A percentile compares a stretch with the other conserved stretches of the same genome.
phyloP scores from a whole-genome alignment of 495 filamentous ascomycete species.

The Podospora fimiseda region DNA sequence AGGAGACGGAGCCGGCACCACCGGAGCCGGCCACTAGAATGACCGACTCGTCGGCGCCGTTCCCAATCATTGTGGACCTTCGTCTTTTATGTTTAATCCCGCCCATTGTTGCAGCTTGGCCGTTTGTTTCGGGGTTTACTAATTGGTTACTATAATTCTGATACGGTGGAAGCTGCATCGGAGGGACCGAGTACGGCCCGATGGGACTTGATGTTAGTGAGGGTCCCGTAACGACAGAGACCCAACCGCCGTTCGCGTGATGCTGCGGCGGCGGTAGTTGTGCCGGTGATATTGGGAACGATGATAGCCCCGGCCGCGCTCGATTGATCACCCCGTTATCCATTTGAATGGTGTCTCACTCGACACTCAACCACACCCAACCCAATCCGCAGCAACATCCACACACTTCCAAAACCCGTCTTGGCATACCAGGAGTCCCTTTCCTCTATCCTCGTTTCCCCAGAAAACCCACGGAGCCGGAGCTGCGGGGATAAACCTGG shows the following conservation, averaged over 20 bases:
- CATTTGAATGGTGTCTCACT: too few species aligned
- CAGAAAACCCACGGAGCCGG: neutral
- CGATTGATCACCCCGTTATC: neutral
- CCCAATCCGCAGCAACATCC: too few species aligned
- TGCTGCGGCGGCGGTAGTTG: neutral
- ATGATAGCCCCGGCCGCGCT: neutral
- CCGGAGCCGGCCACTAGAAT: constrained; percentile 6
- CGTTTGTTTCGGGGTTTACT: constrained; percentile 7
- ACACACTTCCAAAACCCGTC: neutral
- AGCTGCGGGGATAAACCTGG: constrained; percentile 1
- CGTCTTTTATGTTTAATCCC: neutral
- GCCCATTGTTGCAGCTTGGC: neutral
- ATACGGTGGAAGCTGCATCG: neutral
- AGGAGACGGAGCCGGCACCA: constrained; percentile 9
- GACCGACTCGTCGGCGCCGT: neutral
- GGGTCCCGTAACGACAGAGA: constrained; percentile 4
- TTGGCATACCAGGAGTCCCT: neutral
- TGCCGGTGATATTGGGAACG: neutral
- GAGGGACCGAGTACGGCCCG: constrained; percentile 19
- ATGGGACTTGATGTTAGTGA: constrained; percentile 28
- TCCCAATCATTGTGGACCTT: neutral
- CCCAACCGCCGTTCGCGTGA: neutral
- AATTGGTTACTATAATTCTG: neutral
- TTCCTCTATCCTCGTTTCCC: neutral
- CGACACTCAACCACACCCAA: too few species aligned